Evolutionary conservation across 202 grass and related monocot genomes (phyloP), one percentile per base, ranked within the genome.

Genomic region (Zizania palustris): DNA sequence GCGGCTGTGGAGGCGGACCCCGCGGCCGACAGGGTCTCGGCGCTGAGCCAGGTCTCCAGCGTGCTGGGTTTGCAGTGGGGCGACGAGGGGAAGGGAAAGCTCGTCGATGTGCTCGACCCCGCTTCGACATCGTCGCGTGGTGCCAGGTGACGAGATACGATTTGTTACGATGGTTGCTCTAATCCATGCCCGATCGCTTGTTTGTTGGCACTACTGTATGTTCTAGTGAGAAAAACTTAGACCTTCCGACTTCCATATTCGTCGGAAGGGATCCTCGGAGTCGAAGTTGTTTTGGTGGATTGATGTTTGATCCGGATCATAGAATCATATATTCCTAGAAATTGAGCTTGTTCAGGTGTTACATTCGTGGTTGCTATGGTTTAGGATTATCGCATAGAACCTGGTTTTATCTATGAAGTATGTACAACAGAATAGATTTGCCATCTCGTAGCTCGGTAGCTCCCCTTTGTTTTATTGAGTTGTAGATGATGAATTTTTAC

Each of bases 21-120:
- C 69, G 80, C 75, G 37, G 80, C 72, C 57, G 87, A 89, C 63
- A 85, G 85, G 62, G 73, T 99, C 63, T 80, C 80, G 2, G 83
- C 92, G 28, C 92, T 99, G 61, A 95, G 89, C 68, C 92, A 95
- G 83, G 96, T 99, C 45, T 50, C 92, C 56, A 85, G 88, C 37
- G 91, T 98, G 40, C 89, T 98, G 14, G 96, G 91, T 21, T 95
- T 91, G 62, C 91, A 96, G 85, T 99, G 96, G 96, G 96, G 92
- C 60, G 92, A 99, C 19, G 96, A 99, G 82, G 96, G 96, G 3
- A 99, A 99, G 82, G 96, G 96, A 15, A 99, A 99, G 74, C 91
- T 95, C 39, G 92, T 99, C 46, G 92, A 99, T 73, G 78, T 90
- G 59, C 96, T 99, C 60, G 89, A 91, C 85, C 87, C 16, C 83